Evolutionary conservation across 2,329 filamentous ascomycete species (phyloP), one percentile per base, ranked within the genome.

Genomic region (Paracamarosporium sp.): DNA sequence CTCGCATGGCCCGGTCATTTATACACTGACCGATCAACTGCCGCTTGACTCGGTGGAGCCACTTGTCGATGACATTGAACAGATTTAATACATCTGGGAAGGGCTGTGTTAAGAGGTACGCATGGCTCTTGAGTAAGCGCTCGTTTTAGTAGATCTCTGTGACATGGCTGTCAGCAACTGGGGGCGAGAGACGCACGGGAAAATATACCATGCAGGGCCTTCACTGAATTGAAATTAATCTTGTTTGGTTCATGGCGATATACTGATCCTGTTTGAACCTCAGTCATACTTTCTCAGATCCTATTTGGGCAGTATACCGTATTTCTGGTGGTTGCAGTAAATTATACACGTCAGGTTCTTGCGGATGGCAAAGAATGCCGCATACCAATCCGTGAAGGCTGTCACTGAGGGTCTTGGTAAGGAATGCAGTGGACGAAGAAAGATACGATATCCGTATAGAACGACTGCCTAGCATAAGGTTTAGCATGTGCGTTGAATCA

Each of bases 211-310:
- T 77, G 75, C n/a, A 80, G 59, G 1, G 74, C 75, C 55, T 55
- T 81, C 59, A 83, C 84, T 55, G 86, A 87, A 80, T 93, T 92
- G 78, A 94, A 86, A 0, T 88, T 90, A 33, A 95, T 77, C 62
- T 85, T 87, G 75, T 91, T 91, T 50, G 91, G 91, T 0, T 89
- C 89, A 64, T 88, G 90, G 25, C 90, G 88, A 17, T 92, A 87
- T 40, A 86, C 71, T 38, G 38, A 56, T 15, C 53, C 53, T 57
- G 31, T 44, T 50, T 36, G 22, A 4, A 47, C n/a, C 44, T 53
- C 20, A 36, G 33, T 22, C 8, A 25, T 22, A 12, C 20, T 40
- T 9, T 12, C 15, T 7, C 11, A 4, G 27, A 46, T n/a, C 12
- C 15, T 13, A 4, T 9, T 25, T 22, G 15, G 11, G 27, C 12